Percentiles rank a stretch among this genome's conserved stretches.
phyloP scores from a whole-genome alignment of 2,329 filamentous ascomycete species.

The Cytospora schulzeri region DNA sequence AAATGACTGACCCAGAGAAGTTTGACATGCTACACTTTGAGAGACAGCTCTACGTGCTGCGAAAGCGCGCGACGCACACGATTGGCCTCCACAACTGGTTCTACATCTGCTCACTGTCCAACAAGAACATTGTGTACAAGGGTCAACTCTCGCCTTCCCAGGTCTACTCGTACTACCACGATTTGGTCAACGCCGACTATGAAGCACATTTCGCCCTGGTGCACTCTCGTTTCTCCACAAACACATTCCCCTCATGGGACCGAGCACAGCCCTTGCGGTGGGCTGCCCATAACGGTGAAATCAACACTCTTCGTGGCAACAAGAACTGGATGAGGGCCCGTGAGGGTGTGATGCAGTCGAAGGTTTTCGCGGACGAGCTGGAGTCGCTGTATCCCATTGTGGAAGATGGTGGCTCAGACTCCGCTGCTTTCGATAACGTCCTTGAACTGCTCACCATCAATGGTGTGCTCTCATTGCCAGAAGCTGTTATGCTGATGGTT shows the following conservation, averaged over 20 bases:
- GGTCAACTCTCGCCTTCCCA: slow-evolving; percentile 91
- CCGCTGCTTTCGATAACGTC: slow-evolving; percentile 95
- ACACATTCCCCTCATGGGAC: slow-evolving; percentile 98
- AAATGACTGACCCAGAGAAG: slow-evolving; percentile 73
- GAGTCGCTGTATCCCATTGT: slow-evolving; percentile 91
- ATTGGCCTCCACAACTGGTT: slow-evolving; percentile 98
- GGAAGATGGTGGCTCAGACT: slow-evolving; percentile 95
- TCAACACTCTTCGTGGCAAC: slow-evolving; percentile 95
- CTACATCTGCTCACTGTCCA: slow-evolving; percentile 93
- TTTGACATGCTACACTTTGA: slow-evolving; percentile 90
- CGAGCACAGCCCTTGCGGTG: slow-evolving; percentile 93
- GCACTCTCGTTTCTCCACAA: slow-evolving; percentile 96
- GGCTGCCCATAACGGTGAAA: slow-evolving; percentile 98
- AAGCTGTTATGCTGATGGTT: slow-evolving; percentile 98
- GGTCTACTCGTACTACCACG: slow-evolving; percentile 98
- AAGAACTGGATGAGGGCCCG: slow-evolving; percentile 99
- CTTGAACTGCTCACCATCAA: slow-evolving; percentile 93
- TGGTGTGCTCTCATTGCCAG: slow-evolving; percentile 89
- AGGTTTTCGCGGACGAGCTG: slow-evolving; percentile 89
- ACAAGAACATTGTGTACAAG: slow-evolving; percentile 99
- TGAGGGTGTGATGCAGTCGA: slow-evolving; percentile 91
- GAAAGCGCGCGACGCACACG: slow-evolving; percentile 92
- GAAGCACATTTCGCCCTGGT: slow-evolving; percentile 96
- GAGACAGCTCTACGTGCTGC: slow-evolving; percentile 88
- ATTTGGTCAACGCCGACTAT: slow-evolving; percentile 94